Conservation (phyloP, 164 flowering plant genomes). For the Piper betle region DNA sequence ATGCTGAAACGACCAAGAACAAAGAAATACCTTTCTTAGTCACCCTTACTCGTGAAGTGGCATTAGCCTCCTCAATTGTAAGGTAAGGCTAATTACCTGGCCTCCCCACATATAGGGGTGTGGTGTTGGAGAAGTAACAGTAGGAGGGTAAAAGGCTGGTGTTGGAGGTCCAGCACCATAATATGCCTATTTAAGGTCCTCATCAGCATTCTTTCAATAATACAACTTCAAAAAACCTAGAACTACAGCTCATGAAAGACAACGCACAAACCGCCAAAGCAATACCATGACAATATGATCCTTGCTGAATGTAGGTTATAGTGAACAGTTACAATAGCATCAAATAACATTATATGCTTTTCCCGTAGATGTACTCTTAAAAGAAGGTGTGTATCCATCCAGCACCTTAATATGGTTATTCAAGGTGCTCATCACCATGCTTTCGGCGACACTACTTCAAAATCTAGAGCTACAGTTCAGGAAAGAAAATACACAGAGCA, state of each 20-base stretch:
- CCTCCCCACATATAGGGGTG: slow-evolving; percentile 79
- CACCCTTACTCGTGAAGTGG: background rate
- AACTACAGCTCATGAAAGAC: no score
- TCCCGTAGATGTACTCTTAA: no score
- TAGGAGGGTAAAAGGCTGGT: slow-evolving; percentile 52
- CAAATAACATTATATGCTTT: no score
- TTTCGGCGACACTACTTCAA: background rate
- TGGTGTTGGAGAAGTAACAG: slow-evolving; percentile 66
- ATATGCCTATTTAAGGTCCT: no score
- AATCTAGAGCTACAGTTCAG: background rate
- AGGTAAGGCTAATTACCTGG: slow-evolving; percentile 37
- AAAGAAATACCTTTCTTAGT: background rate
- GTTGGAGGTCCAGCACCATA: slow-evolving; percentile 27
- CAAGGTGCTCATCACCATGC: slow-evolving; percentile 14
- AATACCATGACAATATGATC: no score
- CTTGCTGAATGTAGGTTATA: no score
- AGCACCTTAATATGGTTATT: slow-evolving; percentile 75
- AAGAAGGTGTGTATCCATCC: slow-evolving; percentile 10
- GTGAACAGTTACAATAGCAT: no score
- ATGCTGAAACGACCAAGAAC: slow-evolving; percentile 40
- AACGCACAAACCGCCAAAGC: no score
- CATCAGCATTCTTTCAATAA: no score
- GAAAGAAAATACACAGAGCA: background rate
- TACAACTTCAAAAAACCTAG: no score
- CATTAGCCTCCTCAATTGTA: background rate